A percentile compares a stretch with the other conserved stretches of the same genome.
Evolutionary conservation across 208 protist species (phyloP).

Genomic region (Trypanosoma scelopori): DNA sequence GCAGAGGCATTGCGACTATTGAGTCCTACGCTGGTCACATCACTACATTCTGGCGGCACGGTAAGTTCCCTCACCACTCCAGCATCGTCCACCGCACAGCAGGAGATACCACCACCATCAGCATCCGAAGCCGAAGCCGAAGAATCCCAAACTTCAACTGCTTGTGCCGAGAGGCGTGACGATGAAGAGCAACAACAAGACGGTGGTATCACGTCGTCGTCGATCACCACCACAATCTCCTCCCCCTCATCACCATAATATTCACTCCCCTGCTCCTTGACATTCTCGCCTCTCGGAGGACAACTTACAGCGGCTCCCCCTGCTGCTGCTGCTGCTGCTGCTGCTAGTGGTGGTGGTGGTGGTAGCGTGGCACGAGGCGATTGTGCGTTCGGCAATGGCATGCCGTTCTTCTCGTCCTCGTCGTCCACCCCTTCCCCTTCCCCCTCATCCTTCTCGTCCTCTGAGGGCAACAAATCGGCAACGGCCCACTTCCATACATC

Average conservation of each 20-base stretch:
- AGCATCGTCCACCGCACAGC: neutral
- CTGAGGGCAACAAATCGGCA: constrained; percentile 42
- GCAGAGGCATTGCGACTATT: neutral
- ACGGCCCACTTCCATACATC: constrained; percentile 87
- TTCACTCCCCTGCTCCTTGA: constrained; percentile 4
- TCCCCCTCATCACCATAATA: constrained; percentile 12
- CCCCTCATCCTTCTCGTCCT: constrained; percentile 8
- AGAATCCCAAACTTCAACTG: neutral
- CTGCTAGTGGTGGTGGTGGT: neutral
- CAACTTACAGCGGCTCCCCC: neutral
- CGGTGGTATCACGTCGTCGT: constrained; percentile 10
- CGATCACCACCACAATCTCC: constrained; percentile 28
- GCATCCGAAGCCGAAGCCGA: neutral
- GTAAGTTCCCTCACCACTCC: neutral
- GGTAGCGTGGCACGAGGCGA: constrained; percentile 13
- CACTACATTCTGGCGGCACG: neutral
- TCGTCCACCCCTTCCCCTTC: no score
- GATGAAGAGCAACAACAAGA: neutral
- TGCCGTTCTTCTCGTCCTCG: constrained; percentile 18
- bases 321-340: neutral
- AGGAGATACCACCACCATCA: neutral
- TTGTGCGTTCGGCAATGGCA: constrained; percentile 12
- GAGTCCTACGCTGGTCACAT: neutral
- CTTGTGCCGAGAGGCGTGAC: constrained; percentile 1
- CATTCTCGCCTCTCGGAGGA: neutral